Evolutionary conservation across 331 rosid genomes (phyloP).

Genomic region (Arachis monticola): DNA sequence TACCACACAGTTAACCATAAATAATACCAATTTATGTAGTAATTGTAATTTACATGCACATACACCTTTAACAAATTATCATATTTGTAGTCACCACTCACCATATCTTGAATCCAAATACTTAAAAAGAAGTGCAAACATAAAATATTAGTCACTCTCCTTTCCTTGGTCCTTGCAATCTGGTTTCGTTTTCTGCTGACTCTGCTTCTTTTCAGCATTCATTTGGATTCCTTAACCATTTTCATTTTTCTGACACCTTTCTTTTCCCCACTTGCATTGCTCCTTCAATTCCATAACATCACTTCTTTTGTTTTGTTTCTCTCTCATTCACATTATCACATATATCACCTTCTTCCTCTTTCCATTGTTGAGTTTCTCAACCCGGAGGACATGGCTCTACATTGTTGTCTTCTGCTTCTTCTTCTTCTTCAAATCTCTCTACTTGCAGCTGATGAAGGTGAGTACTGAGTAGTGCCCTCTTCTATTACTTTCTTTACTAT

Average conservation of each 20-base stretch:
- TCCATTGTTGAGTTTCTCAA: slow-evolving; percentile 37
- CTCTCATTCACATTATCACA: not conserved
- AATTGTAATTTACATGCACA: too few relatives aligned
- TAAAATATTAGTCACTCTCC: not conserved
- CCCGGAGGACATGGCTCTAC: slow-evolving; percentile 42
- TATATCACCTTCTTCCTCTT: slow-evolving; percentile 3
- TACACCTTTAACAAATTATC: too few relatives aligned
- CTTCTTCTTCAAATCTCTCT: slow-evolving; percentile 49
- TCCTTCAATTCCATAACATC: not conserved
- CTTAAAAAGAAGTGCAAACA: not conserved
- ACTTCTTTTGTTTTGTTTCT: not conserved
- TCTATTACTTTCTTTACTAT: not conserved
- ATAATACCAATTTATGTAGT: not conserved
- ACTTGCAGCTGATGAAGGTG: slow-evolving; percentile 69
- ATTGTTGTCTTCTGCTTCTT: slow-evolving; percentile 55
- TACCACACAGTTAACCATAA: not conserved
- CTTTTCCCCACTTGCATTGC: not conserved
- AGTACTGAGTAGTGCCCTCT: not conserved
- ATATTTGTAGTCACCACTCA: too few relatives aligned
- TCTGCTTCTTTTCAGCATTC: slow-evolving; percentile 23
- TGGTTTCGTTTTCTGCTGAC: not conserved
- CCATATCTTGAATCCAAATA: too few relatives aligned
- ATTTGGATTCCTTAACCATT: slow-evolving; percentile 41
- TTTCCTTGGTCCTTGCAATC: not conserved
- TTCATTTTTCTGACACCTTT: slow-evolving; percentile 36